These are phyloP conservation scores for Solanum infundibuliforme DNA, from an alignment of 257 asterid species.

Conservation along the genomic window DNA sequence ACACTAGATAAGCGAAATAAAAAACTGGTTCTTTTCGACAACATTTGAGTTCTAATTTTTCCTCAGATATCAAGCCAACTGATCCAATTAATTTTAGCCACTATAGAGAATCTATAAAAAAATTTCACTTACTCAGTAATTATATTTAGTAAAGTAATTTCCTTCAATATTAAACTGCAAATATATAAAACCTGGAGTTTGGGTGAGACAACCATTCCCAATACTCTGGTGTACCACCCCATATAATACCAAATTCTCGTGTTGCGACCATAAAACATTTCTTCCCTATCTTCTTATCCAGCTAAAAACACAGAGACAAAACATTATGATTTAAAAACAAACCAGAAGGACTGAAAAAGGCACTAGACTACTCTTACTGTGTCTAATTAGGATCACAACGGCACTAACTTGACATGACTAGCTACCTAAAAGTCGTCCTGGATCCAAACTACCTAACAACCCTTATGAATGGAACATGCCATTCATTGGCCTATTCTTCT, in stretches of 20 bases:
- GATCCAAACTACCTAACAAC: not conserved
- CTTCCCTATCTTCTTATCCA: not conserved
- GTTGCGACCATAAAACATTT: not conserved
- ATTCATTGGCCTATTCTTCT: not conserved
- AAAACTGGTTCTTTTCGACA: too few relatives aligned
- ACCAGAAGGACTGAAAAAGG: too few relatives aligned
- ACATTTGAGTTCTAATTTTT: too few relatives aligned
- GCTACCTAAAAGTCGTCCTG: not conserved
- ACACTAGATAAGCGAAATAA: too few relatives aligned
- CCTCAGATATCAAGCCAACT: too few relatives aligned
- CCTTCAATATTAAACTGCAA: too few relatives aligned
- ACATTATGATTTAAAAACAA: not conserved
- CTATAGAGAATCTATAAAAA: too few relatives aligned
- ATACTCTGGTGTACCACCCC: not conserved
- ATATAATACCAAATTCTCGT: not conserved
- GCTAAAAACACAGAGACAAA: not conserved
- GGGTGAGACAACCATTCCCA: conserved; percentile 21
- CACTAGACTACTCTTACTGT: too few relatives aligned
- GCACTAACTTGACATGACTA: not conserved
- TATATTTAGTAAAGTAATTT: too few relatives aligned
- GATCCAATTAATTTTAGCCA: too few relatives aligned
- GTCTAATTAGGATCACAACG: not conserved
- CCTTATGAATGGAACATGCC: not conserved
- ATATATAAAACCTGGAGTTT: conserved; percentile 22
- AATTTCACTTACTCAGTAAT: too few relatives aligned